Conservation (phyloP, 176 grass and related monocot species). For the Bromus sterilis region DNA sequence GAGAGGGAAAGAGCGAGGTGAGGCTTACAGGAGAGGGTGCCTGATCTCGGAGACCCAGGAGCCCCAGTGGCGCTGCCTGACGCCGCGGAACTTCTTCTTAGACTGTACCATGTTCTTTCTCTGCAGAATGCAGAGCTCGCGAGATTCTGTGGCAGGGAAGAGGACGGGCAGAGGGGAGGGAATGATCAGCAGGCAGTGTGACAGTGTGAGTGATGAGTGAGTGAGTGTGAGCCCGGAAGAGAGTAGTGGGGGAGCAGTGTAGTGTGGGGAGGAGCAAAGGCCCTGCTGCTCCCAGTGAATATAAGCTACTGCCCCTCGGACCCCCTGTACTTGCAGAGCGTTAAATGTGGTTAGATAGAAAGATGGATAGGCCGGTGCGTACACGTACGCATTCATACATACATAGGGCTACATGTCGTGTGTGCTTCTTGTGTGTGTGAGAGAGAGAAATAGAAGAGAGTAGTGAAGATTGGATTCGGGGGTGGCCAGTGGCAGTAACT, state of each 20-base stretch:
- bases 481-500: slow-evolving; percentile 1
- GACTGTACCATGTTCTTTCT: slow-evolving; percentile 73
- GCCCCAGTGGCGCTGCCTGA: slow-evolving; percentile 99
- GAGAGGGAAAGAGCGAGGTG: neutral
- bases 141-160: slow-evolving; percentile 2
- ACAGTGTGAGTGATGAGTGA: slow-evolving; percentile 4
- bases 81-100: slow-evolving; percentile 97
- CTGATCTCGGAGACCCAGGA: slow-evolving; percentile 99
- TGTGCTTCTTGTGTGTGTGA: neutral
- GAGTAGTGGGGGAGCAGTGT: neutral
- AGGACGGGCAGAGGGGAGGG: slow-evolving; percentile 30
- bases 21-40: slow-evolving; percentile 93
- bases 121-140: neutral
- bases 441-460: neutral
- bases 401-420: neutral
- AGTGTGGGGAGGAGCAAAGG: slow-evolving; percentile 12
- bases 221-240: slow-evolving; percentile 1
- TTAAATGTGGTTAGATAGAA: slow-evolving; percentile 32
- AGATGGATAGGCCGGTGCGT: neutral
- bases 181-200: slow-evolving; percentile 28
- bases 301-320: slow-evolving; percentile 29
- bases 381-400: neutral
- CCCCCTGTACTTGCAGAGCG: slow-evolving; percentile 4
- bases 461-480: neutral
- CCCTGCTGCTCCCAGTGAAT: slow-evolving; percentile 31